phyloP scores from a whole-genome alignment of 2,329 filamentous ascomycete species.

The Colletotrichum abscissum region DNA sequence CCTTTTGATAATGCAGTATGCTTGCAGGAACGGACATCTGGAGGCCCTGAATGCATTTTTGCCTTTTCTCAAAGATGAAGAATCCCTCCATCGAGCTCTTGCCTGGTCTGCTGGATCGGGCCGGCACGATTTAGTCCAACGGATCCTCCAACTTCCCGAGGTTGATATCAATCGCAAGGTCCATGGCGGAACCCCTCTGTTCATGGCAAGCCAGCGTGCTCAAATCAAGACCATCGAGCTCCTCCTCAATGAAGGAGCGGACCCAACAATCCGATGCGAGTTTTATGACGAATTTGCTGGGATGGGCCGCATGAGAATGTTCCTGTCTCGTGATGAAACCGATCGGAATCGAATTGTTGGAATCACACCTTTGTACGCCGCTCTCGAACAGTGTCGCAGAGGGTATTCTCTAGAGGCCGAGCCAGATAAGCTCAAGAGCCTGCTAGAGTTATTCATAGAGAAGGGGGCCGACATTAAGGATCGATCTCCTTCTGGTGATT shows the following conservation, averaged over 20 bases:
- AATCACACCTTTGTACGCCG: not conserved
- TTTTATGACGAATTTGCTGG: not conserved
- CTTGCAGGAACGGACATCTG: constrained; percentile 42
- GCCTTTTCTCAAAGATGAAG: constrained; percentile 39
- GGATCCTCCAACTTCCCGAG: constrained; percentile 44
- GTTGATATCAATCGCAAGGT: constrained; percentile 45
- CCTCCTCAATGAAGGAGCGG: constrained; percentile 40
- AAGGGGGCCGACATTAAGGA: constrained; percentile 40
- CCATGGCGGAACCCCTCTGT: constrained; percentile 34
- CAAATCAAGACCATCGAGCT: constrained; percentile 5
- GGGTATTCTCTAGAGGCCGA: not conserved
- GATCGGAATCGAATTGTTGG: not conserved
- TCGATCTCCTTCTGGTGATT: constrained; percentile 30
- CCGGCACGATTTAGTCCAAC: constrained; percentile 38
- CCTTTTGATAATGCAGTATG: constrained; percentile 32
- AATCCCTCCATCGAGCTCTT: constrained; percentile 41
- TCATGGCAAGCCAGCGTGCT: not conserved
- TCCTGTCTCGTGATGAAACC: not conserved
- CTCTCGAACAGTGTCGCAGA: not conserved
- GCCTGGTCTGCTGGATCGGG: constrained; percentile 40
- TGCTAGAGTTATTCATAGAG: constrained; percentile 37
- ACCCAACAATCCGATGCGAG: constrained; percentile 25
- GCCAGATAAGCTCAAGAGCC: not conserved
- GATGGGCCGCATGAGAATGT: not conserved
- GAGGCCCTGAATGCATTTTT: constrained; percentile 43